Base-by-base conservation (phyloP, 1,139 yeast species). In the Suhomyces atakaporum region DNA sequence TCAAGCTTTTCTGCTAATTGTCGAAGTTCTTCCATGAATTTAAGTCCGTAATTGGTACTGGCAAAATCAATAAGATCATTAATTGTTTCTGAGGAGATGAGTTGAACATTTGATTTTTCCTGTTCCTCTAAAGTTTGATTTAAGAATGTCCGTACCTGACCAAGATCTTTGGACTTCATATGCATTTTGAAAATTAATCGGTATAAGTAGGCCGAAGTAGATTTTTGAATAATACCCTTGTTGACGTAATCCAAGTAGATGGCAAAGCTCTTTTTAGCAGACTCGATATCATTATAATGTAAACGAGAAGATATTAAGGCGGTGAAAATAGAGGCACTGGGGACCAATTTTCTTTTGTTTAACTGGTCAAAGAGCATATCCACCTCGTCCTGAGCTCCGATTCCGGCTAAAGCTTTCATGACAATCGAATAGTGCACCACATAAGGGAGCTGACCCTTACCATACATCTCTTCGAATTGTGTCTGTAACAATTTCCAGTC, bases 381-480 rank as follows among this genome's bases (percentile, higher is more conserved):
- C 9, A 83, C 75, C 42, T 79, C 73, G 10, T 69, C 69, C 3
- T 62, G 54, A 19, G 81, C 79, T 1, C 88, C 88, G 30, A 77
- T 60, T 7, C 60, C 53, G 0, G 87, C 79, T 42, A 86, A 63
- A 0, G 88, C 80, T 36, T 67, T 62, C 77, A 88, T 78, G 4
- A 84, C 79, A 23, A 79, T 71, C 3, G 77, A 71, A 53, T 84
- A 85, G 52, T 84, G 89, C 5, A 63, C 54, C 10, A 75, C 60
- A 33, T 73, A 72, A 0, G 89, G 85, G 16, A 76, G 58, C 27
- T 75, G 65, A 1, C 81, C 82, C 16, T 70, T 62, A 2, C 81
- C 81, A 44, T 79, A 75, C 56, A 84, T 64, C 2, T 67, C 69
- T 44, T 84, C 86, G 51, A 86, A 82, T 33, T 78, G 74, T n/a